Percentiles rank a stretch among this genome's conserved stretches.
Evolutionary conservation across 768 basidiomycete genomes (phyloP).

Genomic region (Psilocybe azurescens): DNA sequence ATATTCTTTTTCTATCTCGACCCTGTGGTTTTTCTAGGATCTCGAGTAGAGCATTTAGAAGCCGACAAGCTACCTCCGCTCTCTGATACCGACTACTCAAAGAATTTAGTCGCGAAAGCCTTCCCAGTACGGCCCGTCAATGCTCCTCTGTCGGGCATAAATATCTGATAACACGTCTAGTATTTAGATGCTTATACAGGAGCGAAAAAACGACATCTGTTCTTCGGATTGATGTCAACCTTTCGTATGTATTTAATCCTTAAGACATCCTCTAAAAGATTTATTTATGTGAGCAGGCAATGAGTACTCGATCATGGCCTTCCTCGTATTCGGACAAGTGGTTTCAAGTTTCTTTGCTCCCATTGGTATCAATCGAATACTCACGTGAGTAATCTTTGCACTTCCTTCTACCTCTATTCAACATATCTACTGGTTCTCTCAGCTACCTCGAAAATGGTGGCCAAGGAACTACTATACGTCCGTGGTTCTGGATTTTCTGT

Average conservation of each 20-base stretch:
- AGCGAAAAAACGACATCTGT: constrained; percentile 36
- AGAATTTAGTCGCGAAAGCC: constrained; percentile 24
- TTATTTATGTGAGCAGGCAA: constrained; percentile 16
- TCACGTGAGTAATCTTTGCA: not conserved
- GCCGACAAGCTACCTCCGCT: constrained; percentile 64
- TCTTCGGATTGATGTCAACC: constrained; percentile 48
- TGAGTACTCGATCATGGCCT: constrained; percentile 36
- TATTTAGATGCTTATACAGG: constrained; percentile 45
- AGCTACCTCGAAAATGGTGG: constrained; percentile 64
- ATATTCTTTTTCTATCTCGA: constrained; percentile 61
- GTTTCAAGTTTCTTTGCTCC: constrained; percentile 39
- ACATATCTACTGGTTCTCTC: not conserved
- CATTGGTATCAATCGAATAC: constrained; percentile 27
- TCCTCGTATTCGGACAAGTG: constrained; percentile 32
- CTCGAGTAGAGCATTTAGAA: constrained; percentile 48
- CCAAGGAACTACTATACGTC: constrained; percentile 46
- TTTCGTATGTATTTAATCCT: constrained; percentile 29
- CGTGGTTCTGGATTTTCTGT: constrained; percentile 48
- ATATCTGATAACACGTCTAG: constrained; percentile 17
- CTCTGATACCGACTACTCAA: constrained; percentile 56
- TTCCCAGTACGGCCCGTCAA: constrained; percentile 28
- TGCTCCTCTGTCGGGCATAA: not conserved
- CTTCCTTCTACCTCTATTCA: not conserved
- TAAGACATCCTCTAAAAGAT: not conserved
- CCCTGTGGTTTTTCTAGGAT: constrained; percentile 48